Percentiles rank a stretch among this genome's conserved stretches.
Conservation (phyloP, 805 yeast genomes). For the Kodamaea kaohsiungensis region DNA sequence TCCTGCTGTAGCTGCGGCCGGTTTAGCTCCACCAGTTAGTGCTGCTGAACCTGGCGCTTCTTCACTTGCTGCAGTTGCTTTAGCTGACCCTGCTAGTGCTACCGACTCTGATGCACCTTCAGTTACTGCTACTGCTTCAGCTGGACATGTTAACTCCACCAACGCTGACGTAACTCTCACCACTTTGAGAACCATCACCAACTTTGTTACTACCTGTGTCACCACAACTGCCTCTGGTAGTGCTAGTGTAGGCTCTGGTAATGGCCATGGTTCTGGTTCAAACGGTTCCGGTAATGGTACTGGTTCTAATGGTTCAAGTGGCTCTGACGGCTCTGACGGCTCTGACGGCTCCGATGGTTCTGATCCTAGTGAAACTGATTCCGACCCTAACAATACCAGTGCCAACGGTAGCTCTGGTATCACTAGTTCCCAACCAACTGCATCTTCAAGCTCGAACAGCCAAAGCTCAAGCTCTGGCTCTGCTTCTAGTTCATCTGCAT, state of each 20-base stretch:
- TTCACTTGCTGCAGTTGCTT: neutral
- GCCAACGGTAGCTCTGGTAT: neutral
- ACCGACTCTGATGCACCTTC: neutral
- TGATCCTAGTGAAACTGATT: no score
- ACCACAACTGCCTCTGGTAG: neutral
- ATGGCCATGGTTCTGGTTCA: slow-evolving; percentile 14
- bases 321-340: neutral
- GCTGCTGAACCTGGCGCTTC: neutral
- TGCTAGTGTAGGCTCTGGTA: neutral
- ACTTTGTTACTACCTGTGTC: neutral
- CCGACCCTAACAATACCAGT: neutral
- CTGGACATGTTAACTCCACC: neutral
- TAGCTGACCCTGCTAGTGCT: neutral
- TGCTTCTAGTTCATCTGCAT: neutral
- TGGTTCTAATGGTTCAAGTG: neutral
- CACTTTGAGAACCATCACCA: neutral
- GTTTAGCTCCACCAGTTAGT: neutral
- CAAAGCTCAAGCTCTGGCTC: neutral
- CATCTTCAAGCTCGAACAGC: neutral
- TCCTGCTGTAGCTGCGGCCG: neutral
- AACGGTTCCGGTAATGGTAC: slow-evolving; percentile 8
- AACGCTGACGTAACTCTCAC: neutral
- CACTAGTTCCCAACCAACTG: neutral
- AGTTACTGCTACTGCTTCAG: neutral
- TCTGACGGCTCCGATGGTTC: neutral